Evolutionary conservation across 805 yeast species (phyloP).

Genomic region (Teunomyces stri): DNA sequence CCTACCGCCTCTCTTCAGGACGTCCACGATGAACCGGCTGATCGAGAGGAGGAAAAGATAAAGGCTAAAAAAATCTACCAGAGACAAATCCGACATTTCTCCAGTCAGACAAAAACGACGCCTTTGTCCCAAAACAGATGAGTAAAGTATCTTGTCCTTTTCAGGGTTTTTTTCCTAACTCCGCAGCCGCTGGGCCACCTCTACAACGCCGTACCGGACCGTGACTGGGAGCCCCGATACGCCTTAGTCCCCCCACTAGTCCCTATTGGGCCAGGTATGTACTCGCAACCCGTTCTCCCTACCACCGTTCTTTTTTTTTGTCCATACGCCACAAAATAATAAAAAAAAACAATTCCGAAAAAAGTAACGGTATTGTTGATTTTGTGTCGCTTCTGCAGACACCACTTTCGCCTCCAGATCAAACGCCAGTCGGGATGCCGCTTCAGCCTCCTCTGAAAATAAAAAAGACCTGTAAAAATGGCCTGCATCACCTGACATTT

Average conservation of each 20-base stretch:
- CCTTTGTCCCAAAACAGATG: constrained; percentile 2
- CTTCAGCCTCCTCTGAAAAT: neutral
- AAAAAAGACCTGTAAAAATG: neutral
- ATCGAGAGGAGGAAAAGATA: constrained; percentile 5
- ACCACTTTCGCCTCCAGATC: neutral
- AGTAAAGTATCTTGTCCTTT: neutral
- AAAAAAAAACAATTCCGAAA: neutral
- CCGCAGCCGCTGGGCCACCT: neutral
- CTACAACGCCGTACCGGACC: neutral
- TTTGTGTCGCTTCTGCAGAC: neutral
- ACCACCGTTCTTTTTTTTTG: neutral
- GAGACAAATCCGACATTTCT: constrained; percentile 2
- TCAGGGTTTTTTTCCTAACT: neutral
- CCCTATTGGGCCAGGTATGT: neutral
- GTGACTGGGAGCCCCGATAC: neutral
- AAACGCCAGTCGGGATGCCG: neutral
- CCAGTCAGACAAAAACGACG: constrained; percentile 1
- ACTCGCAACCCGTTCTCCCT: neutral
- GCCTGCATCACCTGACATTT: neutral
- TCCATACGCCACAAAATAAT: neutral
- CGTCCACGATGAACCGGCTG: constrained; percentile 1
- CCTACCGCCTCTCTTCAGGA: neutral
- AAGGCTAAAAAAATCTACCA: neutral
- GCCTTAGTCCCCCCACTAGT: neutral
- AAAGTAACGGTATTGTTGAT: neutral